These are phyloP conservation scores for Sugiyamaella japonica DNA, from an alignment of 1,139 yeast genomes.

Conservation along the genomic window DNA sequence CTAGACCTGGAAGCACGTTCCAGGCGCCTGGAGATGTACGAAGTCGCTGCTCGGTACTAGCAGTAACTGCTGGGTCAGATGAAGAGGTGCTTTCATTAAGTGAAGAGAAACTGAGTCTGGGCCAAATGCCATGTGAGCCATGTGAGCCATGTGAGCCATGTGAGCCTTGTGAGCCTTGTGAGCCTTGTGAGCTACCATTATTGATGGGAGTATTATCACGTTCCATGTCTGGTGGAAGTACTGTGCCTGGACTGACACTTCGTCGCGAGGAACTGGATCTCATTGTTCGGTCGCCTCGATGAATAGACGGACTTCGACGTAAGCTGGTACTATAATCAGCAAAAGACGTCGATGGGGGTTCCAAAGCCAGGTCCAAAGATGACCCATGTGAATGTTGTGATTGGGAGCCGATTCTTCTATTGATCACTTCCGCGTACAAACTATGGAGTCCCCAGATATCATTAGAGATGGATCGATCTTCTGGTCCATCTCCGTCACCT, in stretches of 20 bases:
- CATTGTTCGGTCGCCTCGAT: slow-evolving; percentile 3
- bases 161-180: too few species aligned
- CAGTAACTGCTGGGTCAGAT: too few species aligned
- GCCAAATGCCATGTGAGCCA: neutral
- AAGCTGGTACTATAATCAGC: slow-evolving; percentile 1
- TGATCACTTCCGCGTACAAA: neutral
- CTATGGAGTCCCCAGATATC: neutral
- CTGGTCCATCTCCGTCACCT: neutral
- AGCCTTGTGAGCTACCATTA: too few species aligned
- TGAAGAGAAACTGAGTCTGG: neutral
- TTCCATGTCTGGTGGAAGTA: slow-evolving; percentile 10
- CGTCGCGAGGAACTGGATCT: neutral
- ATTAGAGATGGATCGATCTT: too few species aligned
- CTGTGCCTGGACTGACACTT: slow-evolving; percentile 6
- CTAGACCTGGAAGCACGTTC: too few species aligned
- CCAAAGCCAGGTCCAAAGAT: slow-evolving; percentile 1
- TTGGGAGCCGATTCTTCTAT: neutral
- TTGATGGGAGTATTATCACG: neutral
- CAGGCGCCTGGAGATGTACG: too few species aligned
- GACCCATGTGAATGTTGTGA: neutral
- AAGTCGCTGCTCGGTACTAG: too few species aligned
- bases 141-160: too few species aligned
- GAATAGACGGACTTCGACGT: slow-evolving; percentile 7
- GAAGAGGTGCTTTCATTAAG: too few species aligned
- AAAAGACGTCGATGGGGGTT: slow-evolving; percentile 4